Conservation (phyloP, 768 basidiomycete genomes). For the Clitopilus hobsonii region DNA sequence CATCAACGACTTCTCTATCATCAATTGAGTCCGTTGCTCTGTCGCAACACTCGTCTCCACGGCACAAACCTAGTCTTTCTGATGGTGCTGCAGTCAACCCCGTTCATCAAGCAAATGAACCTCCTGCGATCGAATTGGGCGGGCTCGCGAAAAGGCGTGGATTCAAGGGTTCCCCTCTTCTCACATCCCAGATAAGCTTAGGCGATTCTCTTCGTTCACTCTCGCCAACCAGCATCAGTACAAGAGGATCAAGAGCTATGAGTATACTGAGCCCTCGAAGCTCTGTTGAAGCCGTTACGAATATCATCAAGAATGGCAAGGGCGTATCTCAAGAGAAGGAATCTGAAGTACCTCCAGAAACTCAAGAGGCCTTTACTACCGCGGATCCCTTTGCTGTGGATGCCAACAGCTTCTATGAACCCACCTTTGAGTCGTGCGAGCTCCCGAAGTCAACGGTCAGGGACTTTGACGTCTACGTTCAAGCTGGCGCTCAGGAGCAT, state of each 20-base stretch:
- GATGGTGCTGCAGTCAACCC: not conserved
- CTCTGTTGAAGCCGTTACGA: conserved; percentile 17
- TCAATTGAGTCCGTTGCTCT: not conserved
- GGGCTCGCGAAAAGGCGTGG: conserved; percentile 25
- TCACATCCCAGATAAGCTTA: conserved; percentile 11
- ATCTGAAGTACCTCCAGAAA: conserved; percentile 10
- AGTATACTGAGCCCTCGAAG: conserved; percentile 9
- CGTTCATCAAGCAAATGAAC: not conserved
- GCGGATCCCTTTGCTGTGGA: conserved; percentile 14
- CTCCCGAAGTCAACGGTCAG: not conserved
- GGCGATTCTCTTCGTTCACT: conserved; percentile 15
- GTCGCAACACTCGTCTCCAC: not conserved
- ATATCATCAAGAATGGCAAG: conserved; percentile 18
- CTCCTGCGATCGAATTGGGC: conserved; percentile 10
- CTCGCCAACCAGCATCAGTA: conserved; percentile 12
- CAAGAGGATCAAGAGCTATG: conserved; percentile 10
- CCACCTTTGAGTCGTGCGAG: not conserved
- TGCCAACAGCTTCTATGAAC: not conserved
- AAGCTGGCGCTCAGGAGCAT: not conserved
- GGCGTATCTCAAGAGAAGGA: conserved; percentile 10
- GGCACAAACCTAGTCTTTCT: not conserved
- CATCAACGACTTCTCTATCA: not conserved
- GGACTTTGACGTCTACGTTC: not conserved
- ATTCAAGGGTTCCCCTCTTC: conserved; percentile 25
- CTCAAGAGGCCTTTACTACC: conserved; percentile 14